Evolutionary conservation across 1,284 basidiomycete genomes (phyloP), one percentile per base, ranked within the genome.

Genomic region (Ceratobasidium sp.): DNA sequence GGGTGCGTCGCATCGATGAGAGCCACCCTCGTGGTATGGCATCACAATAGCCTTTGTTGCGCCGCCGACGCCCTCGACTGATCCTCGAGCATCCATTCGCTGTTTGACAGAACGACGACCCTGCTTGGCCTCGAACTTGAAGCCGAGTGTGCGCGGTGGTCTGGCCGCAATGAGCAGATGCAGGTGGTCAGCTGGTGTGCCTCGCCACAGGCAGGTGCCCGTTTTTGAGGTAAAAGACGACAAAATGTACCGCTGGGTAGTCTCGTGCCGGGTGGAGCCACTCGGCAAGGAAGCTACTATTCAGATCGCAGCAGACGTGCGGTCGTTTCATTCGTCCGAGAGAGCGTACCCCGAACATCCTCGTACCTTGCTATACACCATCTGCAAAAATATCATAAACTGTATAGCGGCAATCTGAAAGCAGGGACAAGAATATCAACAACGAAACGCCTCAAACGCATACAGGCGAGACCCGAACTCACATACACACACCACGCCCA

Each of bases 131-230:
- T 49, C 43, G 31, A 49, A 34, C 69, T 37, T 16, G 24, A 37
- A 34, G 14, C 11, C n/a, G 54, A 27, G 27, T 69, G 22, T 58
- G 46, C 46, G 53, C 39, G 48, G 34, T 8, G 22, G 39, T 22
- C 13, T 22, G 56, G 16, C 14, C 34, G 37, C 19, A 24, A 41
- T 13, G 19, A 22, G 9, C 41, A 46, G 53, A 68, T 7, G 41
- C 31, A 22, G 41, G 51, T n/a, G 54, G 39, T 69, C 66, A 69
- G 66, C 66, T 69, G 66, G 56, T 62, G 4, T 49, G 43, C 69
- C 58, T 37, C 69, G 34, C 24, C 24, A 16, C 8, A 29, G 39
- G n/a, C 58, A 39, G 56, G 43, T n/a, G 39, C 8, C 41, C 8
- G 3, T 7, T 9, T 7, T 56, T 69, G 66, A 69, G 66, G 66